phyloP scores from a whole-genome alignment of 768 basidiomycete genomes.

The Holtermannia corniformis region DNA sequence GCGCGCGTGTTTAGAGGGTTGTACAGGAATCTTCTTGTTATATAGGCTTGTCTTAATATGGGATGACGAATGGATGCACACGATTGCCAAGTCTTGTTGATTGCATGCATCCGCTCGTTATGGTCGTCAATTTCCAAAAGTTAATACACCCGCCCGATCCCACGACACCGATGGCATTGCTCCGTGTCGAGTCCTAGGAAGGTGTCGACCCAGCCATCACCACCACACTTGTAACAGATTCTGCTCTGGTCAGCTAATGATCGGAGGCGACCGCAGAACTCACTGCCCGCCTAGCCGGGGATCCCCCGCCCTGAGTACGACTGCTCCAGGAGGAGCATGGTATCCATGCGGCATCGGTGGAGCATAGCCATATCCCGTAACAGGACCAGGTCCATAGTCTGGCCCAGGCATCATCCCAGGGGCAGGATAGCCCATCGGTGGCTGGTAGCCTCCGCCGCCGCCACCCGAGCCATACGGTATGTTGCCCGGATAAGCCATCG shows the following conservation, averaged over 20 bases:
- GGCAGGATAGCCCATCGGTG: slow-evolving; percentile 23
- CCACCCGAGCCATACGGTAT: slow-evolving; percentile 11
- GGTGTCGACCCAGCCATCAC: slow-evolving; percentile 19
- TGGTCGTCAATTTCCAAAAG: too few species aligned
- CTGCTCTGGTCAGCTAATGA: slow-evolving; percentile 4
- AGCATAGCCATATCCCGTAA: slow-evolving; percentile 7
- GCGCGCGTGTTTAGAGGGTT: too few species aligned
- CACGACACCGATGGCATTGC: slow-evolving; percentile 25
- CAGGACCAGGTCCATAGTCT: slow-evolving; percentile 10
- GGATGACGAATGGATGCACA: too few species aligned
- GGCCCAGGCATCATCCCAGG: background rate
- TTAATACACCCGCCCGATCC: slow-evolving; percentile 25
- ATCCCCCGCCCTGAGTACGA: slow-evolving; percentile 31
- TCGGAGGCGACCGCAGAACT: background rate
- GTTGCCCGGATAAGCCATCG: slow-evolving; percentile 1
- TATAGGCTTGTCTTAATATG: too few species aligned
- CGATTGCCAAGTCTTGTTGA: too few species aligned
- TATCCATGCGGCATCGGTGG: background rate
- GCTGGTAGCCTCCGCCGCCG: slow-evolving; percentile 6
- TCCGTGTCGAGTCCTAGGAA: slow-evolving; percentile 33
- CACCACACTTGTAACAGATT: slow-evolving; percentile 25
- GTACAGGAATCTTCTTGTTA: too few species aligned
- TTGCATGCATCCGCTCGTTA: too few species aligned
- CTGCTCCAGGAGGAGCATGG: slow-evolving; percentile 14
- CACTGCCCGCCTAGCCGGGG: slow-evolving; percentile 32